Percentiles rank a stretch among this genome's conserved stretches.
Conservation (phyloP, 306 rosid species). For the Medicago lupulina region DNA sequence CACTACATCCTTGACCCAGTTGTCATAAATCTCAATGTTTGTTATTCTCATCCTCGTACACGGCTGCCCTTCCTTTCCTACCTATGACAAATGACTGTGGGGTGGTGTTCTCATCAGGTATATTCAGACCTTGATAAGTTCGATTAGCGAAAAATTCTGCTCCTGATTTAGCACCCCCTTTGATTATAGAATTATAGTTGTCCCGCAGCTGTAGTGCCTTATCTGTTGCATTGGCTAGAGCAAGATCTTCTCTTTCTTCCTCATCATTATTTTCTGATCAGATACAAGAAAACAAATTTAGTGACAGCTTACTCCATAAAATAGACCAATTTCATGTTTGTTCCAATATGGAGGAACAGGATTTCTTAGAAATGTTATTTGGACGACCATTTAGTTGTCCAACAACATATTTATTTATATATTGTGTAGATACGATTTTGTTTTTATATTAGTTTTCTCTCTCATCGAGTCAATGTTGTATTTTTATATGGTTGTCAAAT, state of each 20-base stretch:
- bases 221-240: slow-evolving; percentile 69
- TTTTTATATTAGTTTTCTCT: too few relatives aligned
- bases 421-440: too few relatives aligned
- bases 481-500: too few relatives aligned
- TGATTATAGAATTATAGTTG: slow-evolving; percentile 52
- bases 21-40: slow-evolving; percentile 24
- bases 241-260: slow-evolving; percentile 57
- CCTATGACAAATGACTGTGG: slow-evolving; percentile 71
- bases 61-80: slow-evolving; percentile 76
- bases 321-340: not conserved
- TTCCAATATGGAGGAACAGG: slow-evolving; percentile 4
- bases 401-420: too few relatives aligned
- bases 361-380: not conserved
- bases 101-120: slow-evolving; percentile 48
- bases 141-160: slow-evolving; percentile 75
- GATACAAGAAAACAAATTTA: not conserved
- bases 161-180: slow-evolving; percentile 70
- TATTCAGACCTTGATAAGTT: slow-evolving; percentile 79
- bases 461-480: too few relatives aligned
- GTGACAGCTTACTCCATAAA: slow-evolving; percentile 19
- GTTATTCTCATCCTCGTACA: slow-evolving; percentile 61
- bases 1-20: not conserved
- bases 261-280: slow-evolving; percentile 57
- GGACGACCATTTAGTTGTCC: too few relatives aligned
- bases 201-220: slow-evolving; percentile 76